These are phyloP conservation scores for Pseudonectria buxi DNA, from an alignment of 2,329 filamentous ascomycete genomes.

Conservation along the genomic window DNA sequence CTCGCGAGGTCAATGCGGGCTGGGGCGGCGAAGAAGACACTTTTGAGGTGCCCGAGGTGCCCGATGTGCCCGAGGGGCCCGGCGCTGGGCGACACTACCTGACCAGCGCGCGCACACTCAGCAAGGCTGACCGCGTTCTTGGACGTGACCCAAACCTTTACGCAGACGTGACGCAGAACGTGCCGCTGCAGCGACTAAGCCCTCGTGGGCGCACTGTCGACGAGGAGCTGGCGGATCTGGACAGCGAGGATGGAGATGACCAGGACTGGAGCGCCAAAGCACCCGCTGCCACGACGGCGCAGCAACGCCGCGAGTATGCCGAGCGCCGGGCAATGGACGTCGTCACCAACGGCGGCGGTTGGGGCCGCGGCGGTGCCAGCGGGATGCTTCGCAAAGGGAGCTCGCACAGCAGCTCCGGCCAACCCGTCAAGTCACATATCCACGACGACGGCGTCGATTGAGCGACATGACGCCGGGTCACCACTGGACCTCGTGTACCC, in stretches of 20 bases:
- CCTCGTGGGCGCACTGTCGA: conserved; percentile 38
- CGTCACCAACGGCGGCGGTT: conserved; percentile 32
- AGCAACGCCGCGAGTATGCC: conserved; percentile 32
- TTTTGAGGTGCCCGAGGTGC: conserved; percentile 14
- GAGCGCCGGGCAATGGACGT: conserved; percentile 41
- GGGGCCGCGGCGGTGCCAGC: conserved; percentile 35
- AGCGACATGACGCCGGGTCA: neutral
- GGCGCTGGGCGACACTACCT: conserved; percentile 29
- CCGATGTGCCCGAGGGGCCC: conserved; percentile 18
- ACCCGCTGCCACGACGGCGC: conserved; percentile 31
- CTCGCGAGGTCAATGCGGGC: conserved; percentile 58
- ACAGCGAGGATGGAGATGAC: conserved; percentile 29
- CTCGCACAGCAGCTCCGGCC: conserved; percentile 15
- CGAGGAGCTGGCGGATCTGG: conserved; percentile 35
- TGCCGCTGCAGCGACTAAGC: conserved; percentile 42
- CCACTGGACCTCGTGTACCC: neutral
- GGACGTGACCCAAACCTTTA: conserved; percentile 52
- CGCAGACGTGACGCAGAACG: conserved; percentile 38
- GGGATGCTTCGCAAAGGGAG: conserved; percentile 35
- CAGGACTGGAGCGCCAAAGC: conserved; percentile 30
- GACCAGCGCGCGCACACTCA: conserved; percentile 29
- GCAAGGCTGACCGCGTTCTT: conserved; percentile 53
- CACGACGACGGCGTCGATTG: conserved; percentile 29
- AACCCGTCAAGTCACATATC: conserved; percentile 15
- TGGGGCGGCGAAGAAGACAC: conserved; percentile 47